These are phyloP conservation scores for Durio zibethinus DNA, from an alignment of 345 rosid genomes.

Conservation along the genomic window DNA sequence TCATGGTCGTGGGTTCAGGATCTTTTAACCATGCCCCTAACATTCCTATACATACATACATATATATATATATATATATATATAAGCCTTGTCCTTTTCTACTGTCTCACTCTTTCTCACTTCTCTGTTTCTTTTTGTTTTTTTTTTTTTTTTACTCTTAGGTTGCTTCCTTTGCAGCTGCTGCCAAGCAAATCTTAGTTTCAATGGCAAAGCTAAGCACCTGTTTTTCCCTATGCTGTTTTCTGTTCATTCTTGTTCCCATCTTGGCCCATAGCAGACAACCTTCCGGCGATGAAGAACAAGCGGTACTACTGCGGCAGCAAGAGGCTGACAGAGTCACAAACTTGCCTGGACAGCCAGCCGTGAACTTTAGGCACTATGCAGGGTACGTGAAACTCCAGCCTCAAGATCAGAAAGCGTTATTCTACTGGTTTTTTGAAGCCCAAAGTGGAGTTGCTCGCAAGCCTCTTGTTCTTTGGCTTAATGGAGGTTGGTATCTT, in stretches of 20 bases:
- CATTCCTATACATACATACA: background rate
- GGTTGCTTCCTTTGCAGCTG: background rate
- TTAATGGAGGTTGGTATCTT: constrained; percentile 54
- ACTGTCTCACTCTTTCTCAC: background rate
- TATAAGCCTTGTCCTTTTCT: background rate
- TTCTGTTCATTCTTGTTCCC: background rate
- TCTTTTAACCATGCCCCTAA: background rate
- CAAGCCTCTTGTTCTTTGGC: constrained; percentile 73
- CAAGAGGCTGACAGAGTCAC: constrained; percentile 43
- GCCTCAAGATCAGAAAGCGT: constrained; percentile 34
- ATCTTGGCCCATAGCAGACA: background rate
- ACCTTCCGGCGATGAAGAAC: background rate
- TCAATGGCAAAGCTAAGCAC: constrained; percentile 6
- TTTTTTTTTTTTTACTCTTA: background rate
- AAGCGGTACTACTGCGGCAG: constrained; percentile 11
- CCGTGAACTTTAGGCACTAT: constrained; percentile 50
- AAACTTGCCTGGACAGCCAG: constrained; percentile 56
- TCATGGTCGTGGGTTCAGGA: background rate
- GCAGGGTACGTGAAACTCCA: constrained; percentile 51
- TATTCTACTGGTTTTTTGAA: constrained; percentile 79
- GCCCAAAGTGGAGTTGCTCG: constrained; percentile 30
- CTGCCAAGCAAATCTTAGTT: background rate
- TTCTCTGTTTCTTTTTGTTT: background rate
- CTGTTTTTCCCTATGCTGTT: background rate
- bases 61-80: too few species aligned